These are phyloP conservation scores for Glycine latifolia DNA, from an alignment of 306 rosid species.

Conservation along the genomic window DNA sequence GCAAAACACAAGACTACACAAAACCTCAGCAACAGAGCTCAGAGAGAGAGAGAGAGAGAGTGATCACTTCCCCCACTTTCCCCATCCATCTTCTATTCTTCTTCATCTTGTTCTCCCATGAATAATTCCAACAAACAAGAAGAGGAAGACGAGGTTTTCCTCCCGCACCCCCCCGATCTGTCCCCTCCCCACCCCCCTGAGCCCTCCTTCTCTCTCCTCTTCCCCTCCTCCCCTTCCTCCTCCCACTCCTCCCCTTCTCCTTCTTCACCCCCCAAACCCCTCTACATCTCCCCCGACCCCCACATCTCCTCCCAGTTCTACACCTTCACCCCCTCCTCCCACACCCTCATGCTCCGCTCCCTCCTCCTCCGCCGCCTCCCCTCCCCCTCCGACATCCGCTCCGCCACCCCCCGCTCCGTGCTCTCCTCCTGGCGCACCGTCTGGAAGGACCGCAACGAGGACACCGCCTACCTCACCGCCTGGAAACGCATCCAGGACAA, in stretches of 20 bases:
- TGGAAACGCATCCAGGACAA: constrained; percentile 99
- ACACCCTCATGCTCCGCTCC: constrained; percentile 90
- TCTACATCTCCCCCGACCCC: constrained; percentile 74
- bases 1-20: no score
- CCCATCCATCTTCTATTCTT: no score
- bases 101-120: constrained; percentile 47
- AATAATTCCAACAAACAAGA: constrained; percentile 74
- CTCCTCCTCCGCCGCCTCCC: constrained; percentile 82
- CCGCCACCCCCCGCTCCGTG: constrained; percentile 79
- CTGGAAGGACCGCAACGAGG: constrained; percentile 99
- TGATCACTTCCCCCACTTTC: no score
- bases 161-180: constrained; percentile 23
- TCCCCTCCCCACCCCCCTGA: constrained; percentile 41
- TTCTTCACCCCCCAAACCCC: constrained; percentile 53
- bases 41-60: no score
- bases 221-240: constrained; percentile 57
- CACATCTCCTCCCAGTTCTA: constrained; percentile 95
- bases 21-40: no score
- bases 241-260: constrained; percentile 54
- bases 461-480: constrained; percentile 91
- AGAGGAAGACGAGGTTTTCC: constrained; percentile 72
- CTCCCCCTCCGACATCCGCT: constrained; percentile 81
- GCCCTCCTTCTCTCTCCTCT: constrained; percentile 49
- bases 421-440: constrained; percentile 96
- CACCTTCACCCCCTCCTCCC: constrained; percentile 91